A percentile compares a stretch with the other conserved stretches of the same genome.
Conservation (phyloP, 2,329 filamentous ascomycete genomes). For the Botrytis fabae region DNA sequence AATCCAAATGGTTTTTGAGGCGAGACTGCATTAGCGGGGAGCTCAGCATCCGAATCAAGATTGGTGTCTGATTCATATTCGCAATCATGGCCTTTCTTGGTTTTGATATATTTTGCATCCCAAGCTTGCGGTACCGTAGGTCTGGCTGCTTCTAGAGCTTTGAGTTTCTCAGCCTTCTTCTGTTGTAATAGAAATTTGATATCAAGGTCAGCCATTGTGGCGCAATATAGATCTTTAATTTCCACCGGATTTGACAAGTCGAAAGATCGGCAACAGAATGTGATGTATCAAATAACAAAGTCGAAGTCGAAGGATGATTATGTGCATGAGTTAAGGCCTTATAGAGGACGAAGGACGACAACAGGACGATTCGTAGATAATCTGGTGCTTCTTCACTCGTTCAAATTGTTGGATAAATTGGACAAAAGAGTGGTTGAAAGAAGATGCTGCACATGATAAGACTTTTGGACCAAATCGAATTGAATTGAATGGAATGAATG, state of each 20-base stretch:
- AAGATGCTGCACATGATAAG: neutral
- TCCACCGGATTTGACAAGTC: conserved; percentile 3
- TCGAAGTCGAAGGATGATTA: neutral
- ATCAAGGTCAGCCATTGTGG: neutral
- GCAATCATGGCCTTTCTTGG: neutral
- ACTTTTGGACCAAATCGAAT: neutral
- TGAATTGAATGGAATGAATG: neutral
- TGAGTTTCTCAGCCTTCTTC: neutral
- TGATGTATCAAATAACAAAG: neutral
- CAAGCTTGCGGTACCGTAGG: neutral
- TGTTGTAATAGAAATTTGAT: neutral
- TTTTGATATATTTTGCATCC: neutral
- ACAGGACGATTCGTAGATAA: neutral
- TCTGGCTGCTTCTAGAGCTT: neutral
- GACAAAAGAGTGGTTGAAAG: neutral
- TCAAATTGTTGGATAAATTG: neutral
- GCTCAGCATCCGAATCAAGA: neutral
- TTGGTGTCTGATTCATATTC: neutral
- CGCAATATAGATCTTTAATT: neutral
- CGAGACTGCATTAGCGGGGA: neutral
- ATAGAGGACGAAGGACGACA: neutral
- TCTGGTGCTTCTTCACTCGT: neutral
- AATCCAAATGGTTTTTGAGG: neutral
- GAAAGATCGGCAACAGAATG: neutral
- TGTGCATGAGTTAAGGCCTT: neutral